Evolutionary conservation across 202 grass and related monocot genomes (phyloP).

Genomic region (Schoenoplectus tabernaemontani): DNA sequence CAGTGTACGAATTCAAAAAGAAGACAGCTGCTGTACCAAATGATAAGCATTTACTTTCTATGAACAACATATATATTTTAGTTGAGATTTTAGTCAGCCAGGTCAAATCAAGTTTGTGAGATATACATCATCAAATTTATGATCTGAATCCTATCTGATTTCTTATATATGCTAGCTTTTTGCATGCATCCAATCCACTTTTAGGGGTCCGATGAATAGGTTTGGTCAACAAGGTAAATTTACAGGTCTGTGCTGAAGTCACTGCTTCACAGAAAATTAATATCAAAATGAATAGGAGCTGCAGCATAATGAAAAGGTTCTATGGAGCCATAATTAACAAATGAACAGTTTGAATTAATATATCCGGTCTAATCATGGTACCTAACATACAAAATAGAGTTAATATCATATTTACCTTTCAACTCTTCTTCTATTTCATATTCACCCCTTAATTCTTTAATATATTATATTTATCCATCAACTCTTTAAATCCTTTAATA

Average conservation of each 20-base stretch:
- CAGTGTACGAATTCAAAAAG: background rate
- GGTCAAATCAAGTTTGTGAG: background rate
- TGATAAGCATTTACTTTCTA: background rate
- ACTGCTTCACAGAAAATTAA: background rate
- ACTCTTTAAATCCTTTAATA: no score
- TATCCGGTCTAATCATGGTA: background rate
- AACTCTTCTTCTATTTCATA: no score
- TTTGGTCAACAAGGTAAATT: background rate
- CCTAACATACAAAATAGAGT: no score
- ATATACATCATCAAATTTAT: background rate
- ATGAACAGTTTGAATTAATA: background rate
- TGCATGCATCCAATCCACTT: background rate
- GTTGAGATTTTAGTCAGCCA: background rate
- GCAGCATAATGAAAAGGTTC: background rate
- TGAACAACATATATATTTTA: background rate
- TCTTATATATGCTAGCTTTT: no score
- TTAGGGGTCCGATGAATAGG: background rate
- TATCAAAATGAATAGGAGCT: background rate
- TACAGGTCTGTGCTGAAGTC: background rate
- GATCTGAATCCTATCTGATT: background rate
- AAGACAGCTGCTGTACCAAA: background rate
- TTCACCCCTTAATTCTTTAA: no score
- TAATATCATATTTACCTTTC: no score
- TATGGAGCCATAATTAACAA: background rate
- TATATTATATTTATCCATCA: no score